Conservation (phyloP, 306 rosid species). For the Sicyos baderoa region DNA sequence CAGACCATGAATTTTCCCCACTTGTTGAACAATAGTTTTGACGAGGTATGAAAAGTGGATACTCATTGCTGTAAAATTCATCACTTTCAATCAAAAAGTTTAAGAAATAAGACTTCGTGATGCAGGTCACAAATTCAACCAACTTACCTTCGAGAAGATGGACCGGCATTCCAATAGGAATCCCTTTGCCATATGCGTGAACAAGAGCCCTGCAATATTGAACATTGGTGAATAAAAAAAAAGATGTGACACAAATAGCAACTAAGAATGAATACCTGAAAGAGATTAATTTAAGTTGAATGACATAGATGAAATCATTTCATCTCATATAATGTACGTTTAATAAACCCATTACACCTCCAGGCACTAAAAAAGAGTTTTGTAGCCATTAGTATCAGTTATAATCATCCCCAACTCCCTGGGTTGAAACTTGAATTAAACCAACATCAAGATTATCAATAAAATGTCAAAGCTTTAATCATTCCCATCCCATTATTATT, state of each 20-base stretch:
- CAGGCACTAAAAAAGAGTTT: neutral
- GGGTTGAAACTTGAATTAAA: constrained; percentile 9
- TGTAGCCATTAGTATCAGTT: constrained; percentile 7
- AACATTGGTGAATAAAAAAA: neutral
- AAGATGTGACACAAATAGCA: neutral
- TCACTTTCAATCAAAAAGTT: constrained; percentile 25
- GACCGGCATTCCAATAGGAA: constrained; percentile 80
- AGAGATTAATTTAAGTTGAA: neutral
- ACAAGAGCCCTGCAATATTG: constrained; percentile 69
- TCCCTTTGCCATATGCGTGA: constrained; percentile 97
- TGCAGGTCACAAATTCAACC: constrained; percentile 14
- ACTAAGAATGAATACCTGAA: neutral
- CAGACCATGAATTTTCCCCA: constrained; percentile 92
- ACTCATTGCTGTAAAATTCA: constrained; percentile 64
- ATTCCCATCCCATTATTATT: neutral
- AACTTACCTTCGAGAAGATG: constrained; percentile 75
- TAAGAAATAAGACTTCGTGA: constrained; percentile 18
- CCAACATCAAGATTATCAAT: neutral
- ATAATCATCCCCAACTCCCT: neutral
- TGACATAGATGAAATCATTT: neutral
- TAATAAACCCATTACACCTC: neutral
- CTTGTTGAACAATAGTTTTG: constrained; percentile 73
- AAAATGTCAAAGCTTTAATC: neutral
- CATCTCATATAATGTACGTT: neutral
- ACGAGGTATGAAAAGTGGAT: constrained; percentile 91